A percentile compares a stretch with the other conserved stretches of the same genome.
Conservation (phyloP, 2,329 filamentous ascomycete species). For the Penicillium sp. region DNA sequence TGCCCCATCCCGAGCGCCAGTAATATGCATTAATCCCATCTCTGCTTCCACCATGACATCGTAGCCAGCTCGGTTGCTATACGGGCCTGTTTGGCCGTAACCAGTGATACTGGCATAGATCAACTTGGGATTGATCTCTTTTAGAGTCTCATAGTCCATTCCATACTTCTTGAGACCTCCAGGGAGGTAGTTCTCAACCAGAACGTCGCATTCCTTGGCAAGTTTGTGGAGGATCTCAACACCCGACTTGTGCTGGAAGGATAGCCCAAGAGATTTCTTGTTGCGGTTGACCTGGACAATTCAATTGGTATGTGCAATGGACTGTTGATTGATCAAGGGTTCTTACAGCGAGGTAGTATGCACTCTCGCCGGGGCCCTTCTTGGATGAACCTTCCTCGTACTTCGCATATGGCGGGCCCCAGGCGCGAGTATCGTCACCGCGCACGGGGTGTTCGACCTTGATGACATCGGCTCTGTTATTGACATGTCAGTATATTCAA, state of each 20-base stretch:
- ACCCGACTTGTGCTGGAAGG: conserved; percentile 79
- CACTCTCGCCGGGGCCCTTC: conserved; percentile 76
- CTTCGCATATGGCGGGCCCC: conserved; percentile 89
- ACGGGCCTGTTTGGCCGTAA: conserved; percentile 92
- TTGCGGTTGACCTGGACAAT: conserved; percentile 77
- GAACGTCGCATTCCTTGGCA: conserved; percentile 76
- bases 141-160: conserved; percentile 80
- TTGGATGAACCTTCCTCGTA: conserved; percentile 57
- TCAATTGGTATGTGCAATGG: conserved; percentile 4
- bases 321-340: background rate
- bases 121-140: conserved; percentile 74
- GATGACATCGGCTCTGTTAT: conserved; percentile 79
- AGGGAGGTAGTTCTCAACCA: conserved; percentile 96
- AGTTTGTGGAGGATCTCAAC: conserved; percentile 83
- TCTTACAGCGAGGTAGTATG: conserved; percentile 83
- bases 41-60: conserved; percentile 99
- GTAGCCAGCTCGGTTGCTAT: conserved; percentile 81
- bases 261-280: conserved; percentile 89
- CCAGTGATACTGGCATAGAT: conserved; percentile 97
- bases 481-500: background rate
- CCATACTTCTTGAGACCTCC: conserved; percentile 83
- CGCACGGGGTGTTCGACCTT: conserved; percentile 91
- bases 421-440: conserved; percentile 90
- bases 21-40: conserved; percentile 98
- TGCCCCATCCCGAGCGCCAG: conserved; percentile 76